These are phyloP conservation scores for Diaporthe humulicola DNA, from an alignment of 2,329 filamentous ascomycete species.

Conservation along the genomic window DNA sequence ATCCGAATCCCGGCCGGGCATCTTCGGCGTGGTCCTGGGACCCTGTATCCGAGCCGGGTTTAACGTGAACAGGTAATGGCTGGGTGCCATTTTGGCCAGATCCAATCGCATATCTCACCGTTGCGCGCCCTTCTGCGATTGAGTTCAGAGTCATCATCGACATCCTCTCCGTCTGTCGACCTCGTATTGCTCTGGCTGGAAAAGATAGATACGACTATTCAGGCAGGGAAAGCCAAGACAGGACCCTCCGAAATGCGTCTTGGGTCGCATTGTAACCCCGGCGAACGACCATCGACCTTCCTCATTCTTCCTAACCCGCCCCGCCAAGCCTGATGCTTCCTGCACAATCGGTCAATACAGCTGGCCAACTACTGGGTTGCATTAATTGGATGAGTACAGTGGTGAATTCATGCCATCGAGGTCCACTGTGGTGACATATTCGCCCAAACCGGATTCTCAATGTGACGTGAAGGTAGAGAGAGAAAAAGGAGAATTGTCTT, in stretches of 20 bases:
- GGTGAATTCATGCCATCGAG: background rate
- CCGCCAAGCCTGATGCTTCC: background rate
- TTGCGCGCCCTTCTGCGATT: background rate
- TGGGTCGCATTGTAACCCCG: background rate
- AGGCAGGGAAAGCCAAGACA: background rate
- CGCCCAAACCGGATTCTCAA: background rate
- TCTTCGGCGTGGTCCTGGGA: background rate
- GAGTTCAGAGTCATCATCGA: background rate
- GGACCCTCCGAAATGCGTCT: background rate
- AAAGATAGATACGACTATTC: background rate
- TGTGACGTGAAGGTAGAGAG: background rate
- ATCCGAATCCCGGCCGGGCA: background rate
- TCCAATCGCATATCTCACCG: too few relatives aligned
- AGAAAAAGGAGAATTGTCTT: background rate
- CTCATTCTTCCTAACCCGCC: constrained; percentile 11
- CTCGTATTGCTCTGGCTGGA: background rate
- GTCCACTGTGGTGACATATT: background rate
- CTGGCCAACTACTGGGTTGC: background rate
- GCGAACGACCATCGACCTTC: background rate
- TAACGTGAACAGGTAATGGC: background rate
- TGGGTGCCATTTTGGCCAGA: background rate
- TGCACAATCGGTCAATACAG: background rate
- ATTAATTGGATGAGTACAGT: background rate
- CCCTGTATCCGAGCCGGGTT: too few relatives aligned
- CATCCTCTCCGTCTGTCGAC: background rate